phyloP scores from a whole-genome alignment of 106 monocot genomes.

The Dioscorea zingiberensis region DNA sequence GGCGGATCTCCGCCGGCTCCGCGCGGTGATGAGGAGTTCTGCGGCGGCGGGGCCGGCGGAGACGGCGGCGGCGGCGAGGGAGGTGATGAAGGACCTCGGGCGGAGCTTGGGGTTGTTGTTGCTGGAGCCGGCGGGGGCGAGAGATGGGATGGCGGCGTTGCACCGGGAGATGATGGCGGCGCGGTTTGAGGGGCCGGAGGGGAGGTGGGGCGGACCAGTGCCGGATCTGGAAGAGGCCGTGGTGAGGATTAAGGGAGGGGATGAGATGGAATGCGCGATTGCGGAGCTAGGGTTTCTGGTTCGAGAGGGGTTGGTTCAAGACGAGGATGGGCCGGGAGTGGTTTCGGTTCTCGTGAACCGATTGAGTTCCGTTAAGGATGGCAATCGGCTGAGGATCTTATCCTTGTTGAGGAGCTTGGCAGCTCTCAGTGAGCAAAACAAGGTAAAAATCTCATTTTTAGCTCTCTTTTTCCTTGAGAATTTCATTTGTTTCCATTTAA shows the following conservation, averaged over 20 bases:
- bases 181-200: not conserved
- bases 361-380: conserved; percentile 26
- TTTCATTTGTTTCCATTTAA: not conserved
- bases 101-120: not conserved
- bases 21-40: no score
- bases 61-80: no score
- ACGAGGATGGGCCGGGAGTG: conserved; percentile 18
- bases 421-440: conserved; percentile 23
- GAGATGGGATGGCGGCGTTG: not conserved
- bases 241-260: conserved; percentile 39
- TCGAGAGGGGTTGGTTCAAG: conserved; percentile 21
- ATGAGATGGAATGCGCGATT: conserved; percentile 28
- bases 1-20: not conserved
- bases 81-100: not conserved
- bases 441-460: conserved; percentile 29
- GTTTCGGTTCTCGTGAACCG: conserved; percentile 35
- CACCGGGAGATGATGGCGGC: conserved; percentile 23
- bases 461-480: not conserved
- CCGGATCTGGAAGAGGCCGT: conserved; percentile 46
- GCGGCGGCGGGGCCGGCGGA: no score
- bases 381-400: conserved; percentile 46
- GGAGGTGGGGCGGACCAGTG: not conserved
- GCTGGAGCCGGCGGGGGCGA: not conserved
- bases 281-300: conserved; percentile 30
- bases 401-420: conserved; percentile 42